Percentiles rank a stretch among this genome's conserved stretches.
These are phyloP conservation scores for Nemania sp. DNA, from an alignment of 2,329 filamentous ascomycete genomes.

Conservation along the genomic window DNA sequence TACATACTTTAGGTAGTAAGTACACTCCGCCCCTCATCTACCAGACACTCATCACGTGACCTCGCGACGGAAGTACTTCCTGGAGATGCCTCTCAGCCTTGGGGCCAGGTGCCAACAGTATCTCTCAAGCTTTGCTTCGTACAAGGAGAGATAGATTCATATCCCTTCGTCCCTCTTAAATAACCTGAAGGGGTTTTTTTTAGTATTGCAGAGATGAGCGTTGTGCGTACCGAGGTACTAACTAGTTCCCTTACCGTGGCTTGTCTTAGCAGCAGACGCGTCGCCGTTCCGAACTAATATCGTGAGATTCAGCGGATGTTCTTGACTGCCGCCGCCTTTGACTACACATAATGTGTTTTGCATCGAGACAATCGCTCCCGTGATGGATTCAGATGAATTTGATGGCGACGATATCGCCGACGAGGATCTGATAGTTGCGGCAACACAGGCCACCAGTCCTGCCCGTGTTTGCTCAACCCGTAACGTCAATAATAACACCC, in stretches of 20 bases:
- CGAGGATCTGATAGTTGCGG: conserved; percentile 65
- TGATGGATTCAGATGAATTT: conserved; percentile 65
- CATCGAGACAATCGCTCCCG: neutral
- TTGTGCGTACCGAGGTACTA: neutral
- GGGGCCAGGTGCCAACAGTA: neutral
- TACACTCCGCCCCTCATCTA: neutral
- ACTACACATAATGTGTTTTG: conserved; percentile 16
- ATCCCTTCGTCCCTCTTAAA: neutral
- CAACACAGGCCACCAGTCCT: conserved; percentile 53
- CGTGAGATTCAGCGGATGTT: conserved; percentile 17
- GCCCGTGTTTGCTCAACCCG: conserved; percentile 26
- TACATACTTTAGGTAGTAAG: neutral
- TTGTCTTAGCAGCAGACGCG: conserved; percentile 5
- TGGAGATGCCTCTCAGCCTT: neutral
- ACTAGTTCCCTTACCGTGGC: neutral
- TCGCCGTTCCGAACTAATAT: neutral
- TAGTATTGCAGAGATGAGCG: neutral
- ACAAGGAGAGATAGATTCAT: neutral
- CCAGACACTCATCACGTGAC: conserved; percentile 17
- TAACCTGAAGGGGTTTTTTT: neutral
- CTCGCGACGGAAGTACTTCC: conserved; percentile 20
- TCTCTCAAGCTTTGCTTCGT: neutral
- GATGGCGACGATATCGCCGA: conserved; percentile 68
- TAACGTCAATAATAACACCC: conserved; percentile 28
- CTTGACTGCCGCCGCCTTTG: conserved; percentile 17